These are phyloP conservation scores for Exutisphaerella laricina DNA, from an alignment of 2,329 filamentous ascomycete species.

Conservation along the genomic window DNA sequence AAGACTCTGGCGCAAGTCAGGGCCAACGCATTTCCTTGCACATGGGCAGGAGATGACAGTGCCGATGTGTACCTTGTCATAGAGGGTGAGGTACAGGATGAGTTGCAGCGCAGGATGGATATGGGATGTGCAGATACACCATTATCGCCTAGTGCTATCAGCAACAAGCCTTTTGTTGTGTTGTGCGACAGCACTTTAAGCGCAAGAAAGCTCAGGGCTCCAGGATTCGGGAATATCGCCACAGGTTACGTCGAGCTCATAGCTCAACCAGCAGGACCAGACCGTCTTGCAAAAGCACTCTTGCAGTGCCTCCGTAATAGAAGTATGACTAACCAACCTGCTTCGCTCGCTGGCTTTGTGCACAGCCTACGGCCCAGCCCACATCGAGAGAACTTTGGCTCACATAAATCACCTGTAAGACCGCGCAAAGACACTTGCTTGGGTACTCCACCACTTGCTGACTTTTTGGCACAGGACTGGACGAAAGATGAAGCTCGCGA, in stretches of 20 bases:
- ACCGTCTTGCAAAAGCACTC: slow-evolving; percentile 22
- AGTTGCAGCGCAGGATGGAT: slow-evolving; percentile 14
- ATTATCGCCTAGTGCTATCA: slow-evolving; percentile 16
- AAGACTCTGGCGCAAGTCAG: slow-evolving; percentile 21
- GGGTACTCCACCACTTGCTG: neutral
- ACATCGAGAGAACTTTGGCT: too few species aligned
- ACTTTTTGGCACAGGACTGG: neutral
- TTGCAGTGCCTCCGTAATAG: slow-evolving; percentile 17
- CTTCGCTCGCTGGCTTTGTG: slow-evolving; percentile 12
- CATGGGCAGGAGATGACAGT: slow-evolving; percentile 18
- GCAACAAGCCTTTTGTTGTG: slow-evolving; percentile 23
- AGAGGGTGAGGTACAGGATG: slow-evolving; percentile 19
- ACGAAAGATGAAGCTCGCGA: neutral
- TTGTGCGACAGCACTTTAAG: slow-evolving; percentile 25
- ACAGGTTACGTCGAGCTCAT: slow-evolving; percentile 23
- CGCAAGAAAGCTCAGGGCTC: slow-evolving; percentile 18
- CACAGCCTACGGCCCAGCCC: too few species aligned
- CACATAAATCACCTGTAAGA: neutral
- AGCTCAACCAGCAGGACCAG: slow-evolving; percentile 24
- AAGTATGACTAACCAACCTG: slow-evolving; percentile 2
- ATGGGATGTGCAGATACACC: slow-evolving; percentile 10
- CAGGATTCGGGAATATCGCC: slow-evolving; percentile 17
- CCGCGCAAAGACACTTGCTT: slow-evolving; percentile 2
- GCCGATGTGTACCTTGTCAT: slow-evolving; percentile 23
- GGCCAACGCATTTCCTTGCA: slow-evolving; percentile 11